phyloP scores from a whole-genome alignment of 805 yeast species.

The Zygotorulaspora sp. region DNA sequence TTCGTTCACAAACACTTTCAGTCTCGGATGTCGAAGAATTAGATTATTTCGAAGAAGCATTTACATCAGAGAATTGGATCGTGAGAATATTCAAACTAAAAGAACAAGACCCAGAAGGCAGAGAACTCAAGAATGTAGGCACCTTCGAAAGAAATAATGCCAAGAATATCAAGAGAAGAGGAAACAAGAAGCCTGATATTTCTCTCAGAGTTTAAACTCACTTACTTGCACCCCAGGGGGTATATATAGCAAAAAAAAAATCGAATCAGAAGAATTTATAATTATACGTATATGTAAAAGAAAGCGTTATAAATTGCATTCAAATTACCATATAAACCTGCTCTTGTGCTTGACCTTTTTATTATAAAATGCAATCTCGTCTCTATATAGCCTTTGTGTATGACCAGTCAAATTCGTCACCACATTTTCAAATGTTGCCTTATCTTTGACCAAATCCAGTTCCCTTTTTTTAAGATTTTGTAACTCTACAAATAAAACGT shows the following conservation, averaged over 20 bases:
- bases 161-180: constrained; percentile 37
- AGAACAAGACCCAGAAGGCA: constrained; percentile 80
- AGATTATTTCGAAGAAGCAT: constrained; percentile 86
- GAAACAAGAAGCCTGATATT: constrained; percentile 49
- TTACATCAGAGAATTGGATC: constrained; percentile 93
- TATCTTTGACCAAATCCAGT: constrained; percentile 53
- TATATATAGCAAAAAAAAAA: too few relatives aligned
- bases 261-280: constrained; percentile 5
- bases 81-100: constrained; percentile 92
- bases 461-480: constrained; percentile 39
- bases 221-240: too few relatives aligned
- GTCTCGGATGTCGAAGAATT: constrained; percentile 47
- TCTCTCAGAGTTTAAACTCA: constrained; percentile 41
- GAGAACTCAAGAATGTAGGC: constrained; percentile 61
- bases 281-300: constrained; percentile 7
- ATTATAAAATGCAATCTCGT: constrained; percentile 37
- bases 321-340: constrained; percentile 16
- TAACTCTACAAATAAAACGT: constrained; percentile 30
- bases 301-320: constrained; percentile 2
- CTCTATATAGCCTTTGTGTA: constrained; percentile 71
- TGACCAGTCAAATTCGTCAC: constrained; percentile 88
- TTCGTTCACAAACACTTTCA: constrained; percentile 75
- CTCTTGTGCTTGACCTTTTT: constrained; percentile 27
- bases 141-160: constrained; percentile 42
- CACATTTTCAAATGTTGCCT: constrained; percentile 75